Base-by-base conservation (phyloP, 371 early-diverging fungal species). In the Choanephora cucurbitarum region DNA sequence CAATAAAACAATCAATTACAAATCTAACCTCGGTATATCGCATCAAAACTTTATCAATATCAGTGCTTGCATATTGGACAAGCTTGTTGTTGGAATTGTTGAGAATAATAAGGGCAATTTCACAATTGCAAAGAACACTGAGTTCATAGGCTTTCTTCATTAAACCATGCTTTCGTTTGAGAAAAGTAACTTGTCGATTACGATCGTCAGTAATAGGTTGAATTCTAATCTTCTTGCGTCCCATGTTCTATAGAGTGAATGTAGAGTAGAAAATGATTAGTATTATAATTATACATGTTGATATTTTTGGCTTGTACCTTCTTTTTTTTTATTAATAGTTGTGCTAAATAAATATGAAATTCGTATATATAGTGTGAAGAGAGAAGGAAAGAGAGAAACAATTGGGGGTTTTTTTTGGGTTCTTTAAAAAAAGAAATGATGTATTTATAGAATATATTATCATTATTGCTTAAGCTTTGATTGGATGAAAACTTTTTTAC, bases 71-170 rank as follows among this genome's bases (percentile, higher is more conserved):
- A 66, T 92, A 97, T 60, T 96, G 95, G 31, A 93, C 90, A 11
- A 97, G 86, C 73, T 95, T 97, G 65, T 91, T 88, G 64, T 91
- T 91, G 22, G 28, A 28, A 28, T 86, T 85, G 64, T 90, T 91
- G 76, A 97, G 95, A 63, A 97, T 93, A 54, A 97, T 91, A 21
- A 97, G 75, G 1, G 92, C 96, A 44, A 99, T 92, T 72, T 99
- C 96, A 70, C 97, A 94, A 66, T 93, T 93, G 79, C 99, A 99
- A 22, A 99, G 83, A 3, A 96, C 93, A 62, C 90, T 90, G 33
- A 99, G 87, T 74, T 99, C 99, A 75, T 94, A 96, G 1, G 99
- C 98, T 74, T 99, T 99, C 79, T 99, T 99, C 93, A 99, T 95
- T 49, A 99, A 81, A 17, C 99, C 99, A 48, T 64, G 52, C 32